Conservation (phyloP, 192 early-diverging fungal species). For the Podila minutissima region DNA sequence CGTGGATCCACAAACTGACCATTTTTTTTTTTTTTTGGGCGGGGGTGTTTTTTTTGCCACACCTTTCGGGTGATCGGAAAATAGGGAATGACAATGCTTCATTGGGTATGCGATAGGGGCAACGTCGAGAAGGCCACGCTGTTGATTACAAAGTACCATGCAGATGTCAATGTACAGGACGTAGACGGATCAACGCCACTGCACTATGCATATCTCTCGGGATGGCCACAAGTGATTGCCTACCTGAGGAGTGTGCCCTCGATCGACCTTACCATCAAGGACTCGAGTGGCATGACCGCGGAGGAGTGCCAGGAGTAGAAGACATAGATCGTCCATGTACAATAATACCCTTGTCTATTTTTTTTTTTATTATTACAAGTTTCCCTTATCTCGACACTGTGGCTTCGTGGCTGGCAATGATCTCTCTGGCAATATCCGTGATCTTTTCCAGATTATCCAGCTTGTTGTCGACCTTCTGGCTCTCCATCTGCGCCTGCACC, state of each 20-base stretch:
- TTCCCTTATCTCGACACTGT: not conserved
- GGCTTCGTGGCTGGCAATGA: constrained; percentile 1
- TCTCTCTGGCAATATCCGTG: constrained; percentile 30
- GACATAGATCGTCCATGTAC: not conserved
- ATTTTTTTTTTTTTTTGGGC: not conserved
- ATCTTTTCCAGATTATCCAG: constrained; percentile 24
- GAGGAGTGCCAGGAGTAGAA: constrained; percentile 29
- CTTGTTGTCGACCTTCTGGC: constrained; percentile 22
- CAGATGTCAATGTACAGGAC: constrained; percentile 50
- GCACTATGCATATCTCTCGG: constrained; percentile 36
- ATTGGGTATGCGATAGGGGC: constrained; percentile 65
- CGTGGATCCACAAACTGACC: not conserved
- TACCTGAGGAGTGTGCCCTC: constrained; percentile 27
- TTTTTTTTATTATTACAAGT: too few species aligned
- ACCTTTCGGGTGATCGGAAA: not conserved
- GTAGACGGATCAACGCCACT: constrained; percentile 36
- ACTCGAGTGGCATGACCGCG: constrained; percentile 28
- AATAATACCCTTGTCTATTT: not conserved
- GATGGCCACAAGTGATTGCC: constrained; percentile 24
- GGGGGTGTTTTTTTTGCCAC: not conserved
- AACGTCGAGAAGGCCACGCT: constrained; percentile 53
- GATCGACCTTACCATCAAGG: constrained; percentile 24
- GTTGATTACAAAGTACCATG: constrained; percentile 43
- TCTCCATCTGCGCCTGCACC: constrained; percentile 42
- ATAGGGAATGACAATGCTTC: constrained; percentile 63